These are phyloP conservation scores for Sindora glabra DNA, from an alignment of 306 rosid genomes.

Conservation along the genomic window DNA sequence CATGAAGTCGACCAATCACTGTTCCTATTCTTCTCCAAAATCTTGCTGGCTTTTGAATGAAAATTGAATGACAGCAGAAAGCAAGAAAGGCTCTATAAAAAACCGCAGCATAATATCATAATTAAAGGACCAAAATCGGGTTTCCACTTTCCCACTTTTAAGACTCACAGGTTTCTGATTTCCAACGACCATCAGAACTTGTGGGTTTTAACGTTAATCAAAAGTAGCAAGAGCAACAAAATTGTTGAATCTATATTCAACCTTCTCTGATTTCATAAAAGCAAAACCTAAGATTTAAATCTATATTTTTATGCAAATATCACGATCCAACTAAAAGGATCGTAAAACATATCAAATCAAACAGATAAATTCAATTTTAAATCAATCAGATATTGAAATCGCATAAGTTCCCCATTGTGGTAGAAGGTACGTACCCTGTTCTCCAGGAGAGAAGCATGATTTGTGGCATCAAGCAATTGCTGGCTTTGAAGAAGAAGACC, in stretches of 20 bases:
- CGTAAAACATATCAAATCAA: neutral
- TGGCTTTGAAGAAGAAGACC: conserved; percentile 38
- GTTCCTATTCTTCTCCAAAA: neutral
- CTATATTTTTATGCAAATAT: neutral
- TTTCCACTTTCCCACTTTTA: neutral
- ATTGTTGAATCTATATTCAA: neutral
- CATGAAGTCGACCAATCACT: neutral
- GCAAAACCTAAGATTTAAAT: neutral
- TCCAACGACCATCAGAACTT: neutral
- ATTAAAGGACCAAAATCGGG: neutral
- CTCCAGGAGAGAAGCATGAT: conserved; percentile 24
- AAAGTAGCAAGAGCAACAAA: neutral
- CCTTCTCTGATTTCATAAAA: neutral
- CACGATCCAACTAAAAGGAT: neutral
- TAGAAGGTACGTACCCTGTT: conserved; percentile 19
- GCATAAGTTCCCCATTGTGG: neutral
- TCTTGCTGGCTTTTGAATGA: neutral
- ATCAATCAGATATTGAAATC: neutral
- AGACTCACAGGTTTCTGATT: neutral
- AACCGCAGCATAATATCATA: neutral
- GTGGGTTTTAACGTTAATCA: neutral
- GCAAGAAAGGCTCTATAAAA: neutral
- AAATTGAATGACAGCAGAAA: neutral
- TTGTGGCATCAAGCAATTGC: conserved; percentile 34
- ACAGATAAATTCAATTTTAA: neutral